phyloP scores from a whole-genome alignment of 495 filamentous ascomycete genomes.

The Penicillium maclennaniae region DNA sequence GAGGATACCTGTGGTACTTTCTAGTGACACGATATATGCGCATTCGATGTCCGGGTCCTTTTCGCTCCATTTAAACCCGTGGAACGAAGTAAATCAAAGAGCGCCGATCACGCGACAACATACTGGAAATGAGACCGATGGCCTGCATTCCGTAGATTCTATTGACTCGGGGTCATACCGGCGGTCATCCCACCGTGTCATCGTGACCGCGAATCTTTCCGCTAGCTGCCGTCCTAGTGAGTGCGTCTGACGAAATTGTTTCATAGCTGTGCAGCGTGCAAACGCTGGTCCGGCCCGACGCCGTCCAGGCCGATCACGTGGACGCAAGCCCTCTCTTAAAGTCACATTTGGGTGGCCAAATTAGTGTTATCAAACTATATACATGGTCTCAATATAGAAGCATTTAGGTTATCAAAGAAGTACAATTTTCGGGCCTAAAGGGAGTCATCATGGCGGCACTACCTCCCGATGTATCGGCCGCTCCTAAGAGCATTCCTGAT shows the following conservation, averaged over 20 bases:
- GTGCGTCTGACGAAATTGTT: not conserved
- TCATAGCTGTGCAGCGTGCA: not conserved
- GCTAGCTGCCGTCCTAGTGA: not conserved
- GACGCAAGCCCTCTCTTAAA: no score
- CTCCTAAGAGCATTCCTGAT: no score
- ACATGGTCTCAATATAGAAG: no score
- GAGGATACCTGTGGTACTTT: not conserved
- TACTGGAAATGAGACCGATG: not conserved
- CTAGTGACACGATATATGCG: not conserved
- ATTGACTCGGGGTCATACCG: constrained; percentile 2
- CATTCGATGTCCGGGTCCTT: not conserved
- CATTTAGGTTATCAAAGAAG: no score
- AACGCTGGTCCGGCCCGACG: not conserved
- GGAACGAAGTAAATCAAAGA: not conserved
- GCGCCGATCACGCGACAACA: constrained; percentile 4
- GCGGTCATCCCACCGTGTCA: constrained; percentile 8
- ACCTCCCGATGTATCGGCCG: no score
- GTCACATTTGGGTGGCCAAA: no score
- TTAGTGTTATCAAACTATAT: no score
- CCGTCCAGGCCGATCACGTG: not conserved
- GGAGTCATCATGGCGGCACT: no score
- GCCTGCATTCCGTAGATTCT: not conserved
- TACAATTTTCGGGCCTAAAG: no score
- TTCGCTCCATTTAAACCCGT: not conserved
- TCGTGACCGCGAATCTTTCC: not conserved